Conservation (phyloP, 2,329 filamentous ascomycete genomes). For the Ambrosiella cleistominuta region DNA sequence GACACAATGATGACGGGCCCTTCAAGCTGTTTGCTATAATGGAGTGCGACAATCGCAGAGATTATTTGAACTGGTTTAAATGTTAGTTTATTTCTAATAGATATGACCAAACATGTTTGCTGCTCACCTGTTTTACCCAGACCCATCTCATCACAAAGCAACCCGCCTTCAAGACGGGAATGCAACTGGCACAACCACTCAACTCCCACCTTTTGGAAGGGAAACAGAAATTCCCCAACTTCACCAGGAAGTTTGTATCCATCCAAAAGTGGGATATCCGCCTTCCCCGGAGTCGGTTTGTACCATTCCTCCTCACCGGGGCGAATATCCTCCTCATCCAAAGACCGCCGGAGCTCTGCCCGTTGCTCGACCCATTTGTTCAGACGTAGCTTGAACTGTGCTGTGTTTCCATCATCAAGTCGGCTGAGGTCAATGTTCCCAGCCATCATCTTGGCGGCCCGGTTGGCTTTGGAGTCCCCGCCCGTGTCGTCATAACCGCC, state of each 20-base stretch:
- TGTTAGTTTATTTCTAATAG: background rate
- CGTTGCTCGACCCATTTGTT: slow-evolving; percentile 46
- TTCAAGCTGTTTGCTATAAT: slow-evolving; percentile 72
- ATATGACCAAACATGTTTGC: background rate
- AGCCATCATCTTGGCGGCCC: slow-evolving; percentile 7
- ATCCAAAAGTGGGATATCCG: slow-evolving; percentile 58
- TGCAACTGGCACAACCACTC: slow-evolving; percentile 93
- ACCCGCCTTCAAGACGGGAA: slow-evolving; percentile 76
- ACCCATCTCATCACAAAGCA: slow-evolving; percentile 96
- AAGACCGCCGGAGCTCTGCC: slow-evolving; percentile 13
- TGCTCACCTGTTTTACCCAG: slow-evolving; percentile 62
- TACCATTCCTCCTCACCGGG: slow-evolving; percentile 51
- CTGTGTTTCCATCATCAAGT: slow-evolving; percentile 80
- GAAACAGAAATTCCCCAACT: slow-evolving; percentile 79
- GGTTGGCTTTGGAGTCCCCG: slow-evolving; percentile 6
- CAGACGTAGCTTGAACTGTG: slow-evolving; percentile 58
- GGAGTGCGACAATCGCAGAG: slow-evolving; percentile 73
- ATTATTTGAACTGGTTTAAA: slow-evolving; percentile 33
- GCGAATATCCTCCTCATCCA: slow-evolving; percentile 20
- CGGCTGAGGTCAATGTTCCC: slow-evolving; percentile 30
- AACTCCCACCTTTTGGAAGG: slow-evolving; percentile 93
- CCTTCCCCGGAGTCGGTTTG: slow-evolving; percentile 65
- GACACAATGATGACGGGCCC: slow-evolving; percentile 84
- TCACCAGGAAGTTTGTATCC: slow-evolving; percentile 75
- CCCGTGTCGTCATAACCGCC: slow-evolving; percentile 11